phyloP scores from a whole-genome alignment of 148 eudicot species.

The Beta vulgaris region DNA sequence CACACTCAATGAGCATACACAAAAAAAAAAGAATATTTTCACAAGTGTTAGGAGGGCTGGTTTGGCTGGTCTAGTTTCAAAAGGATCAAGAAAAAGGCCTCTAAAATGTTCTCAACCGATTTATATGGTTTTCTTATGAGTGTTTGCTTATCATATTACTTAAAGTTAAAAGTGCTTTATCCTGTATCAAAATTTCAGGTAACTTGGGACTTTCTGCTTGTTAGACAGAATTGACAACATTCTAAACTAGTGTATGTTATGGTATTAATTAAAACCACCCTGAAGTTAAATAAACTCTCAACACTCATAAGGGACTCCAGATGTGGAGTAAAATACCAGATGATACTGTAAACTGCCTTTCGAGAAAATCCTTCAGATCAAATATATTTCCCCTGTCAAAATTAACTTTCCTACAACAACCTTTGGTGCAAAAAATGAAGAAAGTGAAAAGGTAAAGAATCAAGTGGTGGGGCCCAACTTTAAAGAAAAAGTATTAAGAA shows the following conservation, averaged over 20 bases:
- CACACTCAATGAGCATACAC: too few species aligned
- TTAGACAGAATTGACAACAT: background rate
- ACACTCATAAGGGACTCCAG: background rate
- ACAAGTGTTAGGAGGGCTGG: too few species aligned
- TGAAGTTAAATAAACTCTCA: background rate
- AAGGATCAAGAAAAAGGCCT: background rate
- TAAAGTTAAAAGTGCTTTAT: background rate
- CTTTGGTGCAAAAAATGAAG: too few species aligned
- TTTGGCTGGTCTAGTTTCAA: background rate
- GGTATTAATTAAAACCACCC: background rate
- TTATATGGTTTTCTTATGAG: background rate
- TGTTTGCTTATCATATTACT: background rate
- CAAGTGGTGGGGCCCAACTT: too few species aligned
- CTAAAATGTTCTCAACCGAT: background rate
- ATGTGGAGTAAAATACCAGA: background rate
- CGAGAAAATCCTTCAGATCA: too few species aligned
- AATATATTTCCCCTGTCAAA: too few species aligned
- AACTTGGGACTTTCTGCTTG: background rate
- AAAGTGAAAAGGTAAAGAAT: too few species aligned
- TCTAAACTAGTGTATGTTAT: background rate
- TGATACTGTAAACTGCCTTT: too few species aligned
- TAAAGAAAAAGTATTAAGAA: too few species aligned
- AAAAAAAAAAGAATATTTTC: too few species aligned
- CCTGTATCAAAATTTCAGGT: background rate
- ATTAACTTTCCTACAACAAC: too few species aligned